phyloP scores from a whole-genome alignment of 257 asterid genomes.

The Craterostigma plantagineum region DNA sequence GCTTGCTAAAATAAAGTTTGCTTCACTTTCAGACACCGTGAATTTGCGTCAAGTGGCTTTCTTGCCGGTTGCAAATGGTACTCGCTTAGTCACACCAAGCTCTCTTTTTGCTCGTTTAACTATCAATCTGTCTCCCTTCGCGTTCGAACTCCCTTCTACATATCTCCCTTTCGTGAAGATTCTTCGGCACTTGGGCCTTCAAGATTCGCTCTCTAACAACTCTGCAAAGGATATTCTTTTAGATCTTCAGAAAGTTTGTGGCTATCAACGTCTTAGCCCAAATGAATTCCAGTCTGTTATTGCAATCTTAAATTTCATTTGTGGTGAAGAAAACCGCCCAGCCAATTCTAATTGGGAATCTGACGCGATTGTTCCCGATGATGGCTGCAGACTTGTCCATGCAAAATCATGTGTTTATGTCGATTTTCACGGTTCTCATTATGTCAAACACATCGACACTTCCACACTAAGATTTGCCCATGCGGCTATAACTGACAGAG shows the following conservation, averaged over 20 bases:
- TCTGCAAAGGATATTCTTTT: conserved; percentile 72
- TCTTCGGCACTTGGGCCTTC: conserved; percentile 73
- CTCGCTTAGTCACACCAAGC: conserved; percentile 78
- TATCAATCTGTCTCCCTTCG: conserved; percentile 80
- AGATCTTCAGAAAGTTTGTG: conserved; percentile 71
- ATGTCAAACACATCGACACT: conserved; percentile 51
- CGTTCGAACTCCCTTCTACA: conserved; percentile 74
- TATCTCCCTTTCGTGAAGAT: conserved; percentile 74
- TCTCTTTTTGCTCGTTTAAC: conserved; percentile 82
- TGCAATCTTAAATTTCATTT: conserved; percentile 56
- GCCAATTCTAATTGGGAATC: conserved; percentile 44
- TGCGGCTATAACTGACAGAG: conserved; percentile 52
- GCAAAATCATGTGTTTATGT: conserved; percentile 67
- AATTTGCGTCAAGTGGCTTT: conserved; percentile 71
- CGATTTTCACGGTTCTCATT: conserved; percentile 64
- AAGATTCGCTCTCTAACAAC: conserved; percentile 50
- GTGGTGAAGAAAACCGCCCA: conserved; percentile 33
- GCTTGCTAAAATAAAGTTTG: conserved; percentile 7
- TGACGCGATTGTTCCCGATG: conserved; percentile 81
- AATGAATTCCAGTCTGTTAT: conserved; percentile 84
- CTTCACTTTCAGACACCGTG: conserved; percentile 32
- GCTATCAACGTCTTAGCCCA: conserved; percentile 83
- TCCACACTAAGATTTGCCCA: conserved; percentile 83
- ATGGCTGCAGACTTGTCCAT: conserved; percentile 83
- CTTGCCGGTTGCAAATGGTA: conserved; percentile 91